A percentile compares a stretch with the other conserved stretches of the same genome.
Evolutionary conservation across 768 basidiomycete species (phyloP).

Genomic region (Lactarius akahatsu): DNA sequence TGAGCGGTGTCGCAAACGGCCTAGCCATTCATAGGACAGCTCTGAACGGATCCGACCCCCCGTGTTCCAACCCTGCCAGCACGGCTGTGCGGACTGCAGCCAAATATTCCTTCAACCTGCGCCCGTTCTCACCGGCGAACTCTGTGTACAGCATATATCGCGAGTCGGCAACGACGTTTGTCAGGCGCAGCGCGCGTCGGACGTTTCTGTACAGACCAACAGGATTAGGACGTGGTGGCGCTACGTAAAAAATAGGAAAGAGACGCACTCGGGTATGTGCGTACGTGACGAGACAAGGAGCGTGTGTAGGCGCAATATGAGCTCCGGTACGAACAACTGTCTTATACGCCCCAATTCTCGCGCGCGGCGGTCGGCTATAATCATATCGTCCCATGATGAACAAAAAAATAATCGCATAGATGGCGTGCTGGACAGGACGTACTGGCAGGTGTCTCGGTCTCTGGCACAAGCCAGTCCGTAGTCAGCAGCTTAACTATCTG

Average conservation of each 20-base stretch:
- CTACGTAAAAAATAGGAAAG: not conserved
- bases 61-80: conserved; percentile 70
- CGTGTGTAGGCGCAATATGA: conserved; percentile 81
- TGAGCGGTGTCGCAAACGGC: not conserved
- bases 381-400: conserved; percentile 14
- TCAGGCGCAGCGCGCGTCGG: conserved; percentile 68
- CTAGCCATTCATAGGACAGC: conserved; percentile 32
- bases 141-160: conserved; percentile 70
- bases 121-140: conserved; percentile 63
- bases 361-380: conserved; percentile 51
- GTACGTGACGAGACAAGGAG: conserved; percentile 63
- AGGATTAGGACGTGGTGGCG: not conserved
- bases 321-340: conserved; percentile 85
- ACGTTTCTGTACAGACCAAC: conserved; percentile 55
- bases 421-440: not conserved
- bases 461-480: conserved; percentile 71
- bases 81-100: conserved; percentile 69
- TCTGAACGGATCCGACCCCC: conserved; percentile 72
- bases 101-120: conserved; percentile 70
- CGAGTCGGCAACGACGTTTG: conserved; percentile 86
- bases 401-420: not conserved
- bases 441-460: conserved; percentile 39
- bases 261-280: conserved; percentile 62
- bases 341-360: conserved; percentile 78
- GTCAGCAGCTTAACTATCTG: conserved; percentile 70